Conservation (phyloP, 164 flowering plant species). For the Vitis amurensis region DNA sequence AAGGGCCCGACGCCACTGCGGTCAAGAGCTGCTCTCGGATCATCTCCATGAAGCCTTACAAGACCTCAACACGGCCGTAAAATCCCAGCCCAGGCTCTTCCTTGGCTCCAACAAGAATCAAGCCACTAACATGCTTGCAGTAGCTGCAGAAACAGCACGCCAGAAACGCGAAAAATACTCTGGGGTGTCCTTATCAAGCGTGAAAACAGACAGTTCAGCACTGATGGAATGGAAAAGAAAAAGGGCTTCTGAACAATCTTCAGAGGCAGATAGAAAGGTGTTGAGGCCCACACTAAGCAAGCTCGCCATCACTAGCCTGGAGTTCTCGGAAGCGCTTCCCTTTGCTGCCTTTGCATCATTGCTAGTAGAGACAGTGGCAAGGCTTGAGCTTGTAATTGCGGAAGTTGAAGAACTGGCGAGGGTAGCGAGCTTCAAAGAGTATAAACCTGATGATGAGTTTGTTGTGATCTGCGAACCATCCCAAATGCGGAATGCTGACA, state of each 20-base stretch:
- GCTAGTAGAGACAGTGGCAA: constrained; percentile 82
- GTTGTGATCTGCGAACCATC: constrained; percentile 22
- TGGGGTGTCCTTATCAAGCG: constrained; percentile 40
- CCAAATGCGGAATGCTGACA: constrained; percentile 9
- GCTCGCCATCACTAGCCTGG: constrained; percentile 68
- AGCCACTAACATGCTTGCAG: constrained; percentile 40
- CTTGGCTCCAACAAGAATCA: constrained; percentile 51
- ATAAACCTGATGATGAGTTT: constrained; percentile 32
- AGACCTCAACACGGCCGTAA: constrained; percentile 72
- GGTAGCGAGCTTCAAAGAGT: constrained; percentile 62
- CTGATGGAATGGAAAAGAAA: constrained; percentile 56
- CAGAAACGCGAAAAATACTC: constrained; percentile 16
- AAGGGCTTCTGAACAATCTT: constrained; percentile 23
- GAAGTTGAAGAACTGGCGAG: constrained; percentile 84
- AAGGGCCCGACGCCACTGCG: constrained; percentile 57
- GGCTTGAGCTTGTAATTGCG: constrained; percentile 75
- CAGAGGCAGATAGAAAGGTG: constrained; percentile 27
- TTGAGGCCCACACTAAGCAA: constrained; percentile 78
- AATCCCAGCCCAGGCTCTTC: constrained; percentile 85
- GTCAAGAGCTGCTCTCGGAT: constrained; percentile 64
- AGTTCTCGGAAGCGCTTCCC: constrained; percentile 95
- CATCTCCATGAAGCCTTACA: constrained; percentile 70
- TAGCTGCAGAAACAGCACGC: constrained; percentile 43
- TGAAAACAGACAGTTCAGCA: constrained; percentile 59
- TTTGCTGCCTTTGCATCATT: constrained; percentile 95